Evolutionary conservation across 2,329 filamentous ascomycete genomes (phyloP).

Genomic region (Piedraia hortae): DNA sequence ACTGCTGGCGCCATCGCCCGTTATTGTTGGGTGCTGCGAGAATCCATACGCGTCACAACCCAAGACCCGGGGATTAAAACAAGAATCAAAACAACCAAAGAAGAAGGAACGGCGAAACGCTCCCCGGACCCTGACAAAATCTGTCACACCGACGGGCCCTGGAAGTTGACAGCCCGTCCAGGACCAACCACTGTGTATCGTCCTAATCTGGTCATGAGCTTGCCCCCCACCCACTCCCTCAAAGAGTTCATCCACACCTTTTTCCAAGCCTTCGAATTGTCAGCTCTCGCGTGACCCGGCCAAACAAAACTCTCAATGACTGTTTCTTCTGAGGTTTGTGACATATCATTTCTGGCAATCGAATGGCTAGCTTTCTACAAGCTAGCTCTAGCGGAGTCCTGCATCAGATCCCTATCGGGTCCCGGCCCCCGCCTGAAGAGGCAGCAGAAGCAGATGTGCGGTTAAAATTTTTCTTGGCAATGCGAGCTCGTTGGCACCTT

Average conservation of each 20-base stretch:
- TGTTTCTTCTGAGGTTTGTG: constrained; percentile 8
- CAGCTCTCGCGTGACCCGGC: constrained; percentile 8
- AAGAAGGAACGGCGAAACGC: too few species aligned
- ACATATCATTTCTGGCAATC: constrained; percentile 6
- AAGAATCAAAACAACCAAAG: too few species aligned
- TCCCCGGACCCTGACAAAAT: too few species aligned
- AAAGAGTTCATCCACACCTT: constrained; percentile 2
- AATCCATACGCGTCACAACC: neutral
- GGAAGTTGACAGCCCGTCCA: neutral
- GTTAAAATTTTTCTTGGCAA: constrained; percentile 4
- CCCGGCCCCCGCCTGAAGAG: constrained; percentile 9
- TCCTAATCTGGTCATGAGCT: neutral
- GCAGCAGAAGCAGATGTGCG: constrained; percentile 10
- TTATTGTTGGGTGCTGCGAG: neutral
- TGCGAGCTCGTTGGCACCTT: constrained; percentile 5
- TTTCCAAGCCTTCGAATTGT: constrained; percentile 5
- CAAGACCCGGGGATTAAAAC: too few species aligned
- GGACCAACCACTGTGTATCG: neutral
- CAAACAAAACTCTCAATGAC: constrained; percentile 1
- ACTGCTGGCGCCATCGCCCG: neutral
- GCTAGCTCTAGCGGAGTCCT: constrained; percentile 6
- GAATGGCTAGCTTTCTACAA: constrained; percentile 5
- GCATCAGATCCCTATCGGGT: constrained; percentile 7
- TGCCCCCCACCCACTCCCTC: constrained; percentile 1
- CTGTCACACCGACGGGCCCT: neutral